Base-by-base conservation (phyloP, 139 green algal genomes). In the Chlorella sp. region DNA sequence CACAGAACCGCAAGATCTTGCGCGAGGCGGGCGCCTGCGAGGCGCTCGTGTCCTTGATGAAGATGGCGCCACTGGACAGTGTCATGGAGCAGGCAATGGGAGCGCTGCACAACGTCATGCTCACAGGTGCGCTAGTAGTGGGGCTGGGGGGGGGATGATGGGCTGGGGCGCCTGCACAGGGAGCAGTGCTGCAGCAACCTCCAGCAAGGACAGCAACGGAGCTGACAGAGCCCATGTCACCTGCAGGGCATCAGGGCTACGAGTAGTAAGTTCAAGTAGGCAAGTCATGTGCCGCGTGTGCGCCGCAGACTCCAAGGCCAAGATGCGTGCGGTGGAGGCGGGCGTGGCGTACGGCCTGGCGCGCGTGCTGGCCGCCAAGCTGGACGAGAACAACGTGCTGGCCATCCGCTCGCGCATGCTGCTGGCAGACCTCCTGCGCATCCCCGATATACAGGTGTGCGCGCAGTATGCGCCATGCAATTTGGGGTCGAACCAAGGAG, bases 41-140 rank as follows among this genome's bases (percentile, higher is more conserved):
- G 74, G 78, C 73, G 35, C 73, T 83, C 27, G 73, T 80, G 30
- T 17, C 61, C 2, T 30, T 76, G 35, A 71, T 76, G 35, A 23
- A n/a, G 34, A 2, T 42, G 50, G 60, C 49, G 22, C 55, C 33
- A 31, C 59, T 76, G n/a, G 61, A 64, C 2, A 33, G 65, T 42
- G 29, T 83, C 5, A 71, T 79, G 72, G 77, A 79, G 49, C 77
- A 83, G 32, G 68, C 68, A 1, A 65, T 83, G 68, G 77, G 77
- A 4, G 72, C 72, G 24, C 72, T 83, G 62, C 77, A 83, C 63
- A 83, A 83, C 35, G 50, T 83, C 42, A 76, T 76, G 62, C 69
- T 83, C 55, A 76, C 71, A 35, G 70, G 55, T 64, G 42, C 10
- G 42, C 42, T n/a, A n/a, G n/a, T n/a, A n/a, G n/a, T n/a, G n/a